Percentiles rank a stretch among this genome's conserved stretches.
Conservation (phyloP, 192 early-diverging fungal genomes). For the Backusella australiensis region DNA sequence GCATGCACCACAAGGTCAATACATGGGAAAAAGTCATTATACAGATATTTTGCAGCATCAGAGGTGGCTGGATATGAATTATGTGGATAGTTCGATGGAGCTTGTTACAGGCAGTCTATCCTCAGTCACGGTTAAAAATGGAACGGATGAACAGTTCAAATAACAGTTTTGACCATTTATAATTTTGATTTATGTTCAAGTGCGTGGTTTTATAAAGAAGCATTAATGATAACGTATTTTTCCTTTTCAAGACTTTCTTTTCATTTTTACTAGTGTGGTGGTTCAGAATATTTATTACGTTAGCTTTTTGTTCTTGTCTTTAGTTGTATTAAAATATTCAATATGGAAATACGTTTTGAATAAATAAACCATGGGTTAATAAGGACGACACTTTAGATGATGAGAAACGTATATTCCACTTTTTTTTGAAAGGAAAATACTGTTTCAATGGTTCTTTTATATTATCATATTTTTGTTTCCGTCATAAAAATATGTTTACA, state of each 20-base stretch:
- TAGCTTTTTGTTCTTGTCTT: neutral
- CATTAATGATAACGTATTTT: neutral
- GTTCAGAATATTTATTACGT: neutral
- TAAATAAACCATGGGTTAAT: neutral
- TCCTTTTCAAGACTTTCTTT: neutral
- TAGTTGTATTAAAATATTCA: neutral
- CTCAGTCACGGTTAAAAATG: conserved; percentile 88
- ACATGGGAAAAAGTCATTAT: conserved; percentile 80
- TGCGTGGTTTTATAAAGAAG: too few species aligned
- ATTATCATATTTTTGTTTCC: too few species aligned
- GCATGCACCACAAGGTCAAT: conserved; percentile 87
- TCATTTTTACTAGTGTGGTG: neutral
- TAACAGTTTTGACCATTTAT: neutral
- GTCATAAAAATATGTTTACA: too few species aligned
- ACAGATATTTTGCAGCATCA: conserved; percentile 91
- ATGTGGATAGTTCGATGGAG: conserved; percentile 72
- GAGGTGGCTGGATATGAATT: conserved; percentile 68
- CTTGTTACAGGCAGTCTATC: conserved; percentile 88
- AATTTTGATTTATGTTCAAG: neutral
- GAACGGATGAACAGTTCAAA: conserved; percentile 73
- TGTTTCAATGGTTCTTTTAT: too few species aligned
- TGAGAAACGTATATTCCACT: too few species aligned
- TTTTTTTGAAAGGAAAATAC: too few species aligned
- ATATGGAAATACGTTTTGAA: neutral
- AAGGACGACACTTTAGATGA: neutral